These are phyloP conservation scores for Blepharisma stoltei DNA, from an alignment of 73 alveolate species.

Conservation along the genomic window DNA sequence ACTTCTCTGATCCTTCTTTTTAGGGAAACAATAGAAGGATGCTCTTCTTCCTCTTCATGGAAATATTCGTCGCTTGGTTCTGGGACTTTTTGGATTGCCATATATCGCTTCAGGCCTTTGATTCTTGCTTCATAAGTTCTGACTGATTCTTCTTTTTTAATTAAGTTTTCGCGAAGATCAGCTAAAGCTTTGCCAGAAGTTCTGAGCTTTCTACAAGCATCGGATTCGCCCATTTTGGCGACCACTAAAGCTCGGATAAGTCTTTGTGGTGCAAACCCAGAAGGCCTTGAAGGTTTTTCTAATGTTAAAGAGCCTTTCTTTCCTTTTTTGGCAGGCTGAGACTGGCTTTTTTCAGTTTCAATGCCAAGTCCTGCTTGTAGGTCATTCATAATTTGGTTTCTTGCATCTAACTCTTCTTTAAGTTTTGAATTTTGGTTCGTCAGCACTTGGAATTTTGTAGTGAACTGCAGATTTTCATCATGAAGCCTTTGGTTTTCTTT, in stretches of 20 bases:
- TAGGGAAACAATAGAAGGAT: no score
- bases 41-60: no score
- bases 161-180: not conserved
- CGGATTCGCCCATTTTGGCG: conserved; percentile 28
- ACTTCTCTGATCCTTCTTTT: no score
- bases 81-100: conserved; percentile 11
- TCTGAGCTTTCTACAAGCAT: conserved; percentile 25
- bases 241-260: conserved; percentile 13
- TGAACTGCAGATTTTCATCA: conserved; percentile 31
- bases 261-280: conserved; percentile 7
- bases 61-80: no score
- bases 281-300: not conserved
- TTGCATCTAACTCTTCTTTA: conserved; percentile 32
- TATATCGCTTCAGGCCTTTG: not conserved
- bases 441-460: conserved; percentile 28
- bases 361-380: not conserved
- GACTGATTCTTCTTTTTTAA: not conserved
- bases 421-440: not conserved
- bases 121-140: not conserved
- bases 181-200: conserved; percentile 3
- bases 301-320: not conserved
- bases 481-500: conserved; percentile 26
- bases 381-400: conserved; percentile 33
- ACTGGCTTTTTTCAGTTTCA: not conserved
- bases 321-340: not conserved